These are phyloP conservation scores for Mikania micrantha DNA, from an alignment of 129 eudicot genomes.

Conservation along the genomic window DNA sequence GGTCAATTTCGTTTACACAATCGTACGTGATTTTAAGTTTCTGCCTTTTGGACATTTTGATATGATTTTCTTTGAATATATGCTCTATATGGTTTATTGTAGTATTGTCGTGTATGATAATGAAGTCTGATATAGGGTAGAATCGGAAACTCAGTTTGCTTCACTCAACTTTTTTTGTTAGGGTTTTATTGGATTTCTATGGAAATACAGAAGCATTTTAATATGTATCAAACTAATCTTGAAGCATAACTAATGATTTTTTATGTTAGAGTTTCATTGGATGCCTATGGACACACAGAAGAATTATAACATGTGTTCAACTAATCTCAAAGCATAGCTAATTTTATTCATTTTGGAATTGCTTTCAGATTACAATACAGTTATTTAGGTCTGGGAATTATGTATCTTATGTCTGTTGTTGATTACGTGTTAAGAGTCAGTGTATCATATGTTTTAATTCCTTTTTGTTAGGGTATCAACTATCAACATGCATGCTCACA, in stretches of 20 bases:
- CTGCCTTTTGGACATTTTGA: neutral
- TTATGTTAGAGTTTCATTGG: neutral
- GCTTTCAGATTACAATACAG: neutral
- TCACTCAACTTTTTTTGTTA: neutral
- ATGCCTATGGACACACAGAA: neutral
- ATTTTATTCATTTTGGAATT: neutral
- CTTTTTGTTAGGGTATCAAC: too few species aligned
- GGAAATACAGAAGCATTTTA: neutral
- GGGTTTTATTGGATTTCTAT: neutral
- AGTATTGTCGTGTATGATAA: neutral
- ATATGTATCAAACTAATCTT: neutral
- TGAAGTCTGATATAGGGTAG: neutral
- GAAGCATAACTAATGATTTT: neutral
- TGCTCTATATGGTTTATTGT: neutral
- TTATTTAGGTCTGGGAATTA: neutral
- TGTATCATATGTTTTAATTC: neutral
- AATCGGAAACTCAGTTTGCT: neutral
- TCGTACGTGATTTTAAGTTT: neutral
- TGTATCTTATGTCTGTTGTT: neutral
- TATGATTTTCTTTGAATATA: neutral
- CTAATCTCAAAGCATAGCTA: neutral
- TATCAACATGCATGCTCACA: too few species aligned
- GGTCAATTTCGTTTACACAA: slow-evolving; percentile 8
- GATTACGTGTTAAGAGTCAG: neutral
- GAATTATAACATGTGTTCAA: neutral